Evolutionary conservation across 805 yeast species (phyloP).

Genomic region (Hanseniaspora meyeri): DNA sequence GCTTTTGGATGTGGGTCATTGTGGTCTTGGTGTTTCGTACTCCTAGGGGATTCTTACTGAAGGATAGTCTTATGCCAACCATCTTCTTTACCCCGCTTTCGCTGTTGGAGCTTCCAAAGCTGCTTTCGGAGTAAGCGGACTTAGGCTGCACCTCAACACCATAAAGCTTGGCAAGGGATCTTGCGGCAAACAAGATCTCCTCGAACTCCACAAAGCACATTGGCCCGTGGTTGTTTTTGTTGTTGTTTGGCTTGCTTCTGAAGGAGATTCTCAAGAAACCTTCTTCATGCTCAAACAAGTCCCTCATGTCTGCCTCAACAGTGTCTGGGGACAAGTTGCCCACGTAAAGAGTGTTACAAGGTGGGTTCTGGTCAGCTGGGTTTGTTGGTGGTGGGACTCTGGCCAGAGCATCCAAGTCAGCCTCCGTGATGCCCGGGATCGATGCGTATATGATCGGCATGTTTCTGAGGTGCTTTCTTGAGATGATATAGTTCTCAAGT

Average conservation of each 20-base stretch:
- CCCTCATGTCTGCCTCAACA: slow-evolving; percentile 80
- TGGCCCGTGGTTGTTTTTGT: slow-evolving; percentile 70
- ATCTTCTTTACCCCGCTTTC: slow-evolving; percentile 31
- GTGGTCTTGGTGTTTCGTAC: slow-evolving; percentile 63
- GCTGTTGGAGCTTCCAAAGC: slow-evolving; percentile 30
- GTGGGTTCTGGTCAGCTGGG: slow-evolving; percentile 98
- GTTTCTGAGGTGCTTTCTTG: slow-evolving; percentile 13
- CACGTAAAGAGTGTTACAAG: slow-evolving; percentile 92
- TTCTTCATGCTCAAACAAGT: slow-evolving; percentile 72
- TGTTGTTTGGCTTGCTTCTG: slow-evolving; percentile 51
- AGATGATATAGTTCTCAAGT: slow-evolving; percentile 2
- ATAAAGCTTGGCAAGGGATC: slow-evolving; percentile 85
- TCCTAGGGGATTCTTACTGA: slow-evolving; percentile 92
- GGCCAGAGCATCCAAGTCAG: slow-evolving; percentile 61
- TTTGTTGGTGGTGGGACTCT: slow-evolving; percentile 86
- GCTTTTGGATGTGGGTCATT: slow-evolving; percentile 20
- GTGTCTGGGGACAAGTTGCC: slow-evolving; percentile 97
- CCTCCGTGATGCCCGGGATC: slow-evolving; percentile 27
- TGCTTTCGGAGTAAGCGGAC: not conserved
- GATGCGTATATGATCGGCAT: slow-evolving; percentile 18
- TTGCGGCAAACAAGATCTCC: slow-evolving; percentile 84
- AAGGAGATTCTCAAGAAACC: slow-evolving; percentile 90
- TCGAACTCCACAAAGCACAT: slow-evolving; percentile 99
- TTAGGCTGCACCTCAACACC: slow-evolving; percentile 80
- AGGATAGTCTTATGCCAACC: slow-evolving; percentile 89